Evolutionary conservation across 169 alveolate genomes (phyloP), one percentile per base, ranked within the genome.

Genomic region (Plasmodium inui): DNA sequence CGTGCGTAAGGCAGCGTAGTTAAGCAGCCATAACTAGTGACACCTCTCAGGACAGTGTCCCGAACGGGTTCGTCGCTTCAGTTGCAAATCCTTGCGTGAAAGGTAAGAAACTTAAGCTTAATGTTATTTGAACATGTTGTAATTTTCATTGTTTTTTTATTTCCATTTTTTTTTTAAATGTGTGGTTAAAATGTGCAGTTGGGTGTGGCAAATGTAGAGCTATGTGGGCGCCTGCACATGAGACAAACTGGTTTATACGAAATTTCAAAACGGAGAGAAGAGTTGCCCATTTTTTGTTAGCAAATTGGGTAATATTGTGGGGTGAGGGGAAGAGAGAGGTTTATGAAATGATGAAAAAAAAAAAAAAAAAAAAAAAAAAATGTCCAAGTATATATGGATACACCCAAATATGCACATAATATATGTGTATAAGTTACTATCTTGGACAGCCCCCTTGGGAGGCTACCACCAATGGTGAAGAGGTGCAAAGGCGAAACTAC

Each of bases 151-250:
- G 10, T 67, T 67, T 22, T 22, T 57, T 4, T 57, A 17, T 14
- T 53, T 53, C 3, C 3, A 2, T 57, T 57, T 14, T 67, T 67
- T 67, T 67, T 67, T 67, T 57, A 67, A 67, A 67, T 67, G 37
- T 26, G 37, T 7, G n/a, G 34, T 19, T 26, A 67, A 67, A 67
- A 67, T 67, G 76, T 67, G n/a, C 39, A 67, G 30, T 22, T 67
- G n/a, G 76, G 76, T 67, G 0, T 22, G 34, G 32, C 76, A 67
- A 26, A 19, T 22, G 76, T 67, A 28, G 76, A 67, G 76, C 76
- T 67, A n/a, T 67, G 17, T 67, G 76, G 17, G 76, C 76, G 41
- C 30, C n/a, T n/a, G n/a, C 76, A 67, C 37, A 67, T 67, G 76
- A 67, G 41, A 67, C 76, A 67, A 67, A 67, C 76, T 8, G 37